These are phyloP conservation scores for Plenodomus biglobosus DNA, from an alignment of 2,329 filamentous ascomycete species.

Conservation along the genomic window DNA sequence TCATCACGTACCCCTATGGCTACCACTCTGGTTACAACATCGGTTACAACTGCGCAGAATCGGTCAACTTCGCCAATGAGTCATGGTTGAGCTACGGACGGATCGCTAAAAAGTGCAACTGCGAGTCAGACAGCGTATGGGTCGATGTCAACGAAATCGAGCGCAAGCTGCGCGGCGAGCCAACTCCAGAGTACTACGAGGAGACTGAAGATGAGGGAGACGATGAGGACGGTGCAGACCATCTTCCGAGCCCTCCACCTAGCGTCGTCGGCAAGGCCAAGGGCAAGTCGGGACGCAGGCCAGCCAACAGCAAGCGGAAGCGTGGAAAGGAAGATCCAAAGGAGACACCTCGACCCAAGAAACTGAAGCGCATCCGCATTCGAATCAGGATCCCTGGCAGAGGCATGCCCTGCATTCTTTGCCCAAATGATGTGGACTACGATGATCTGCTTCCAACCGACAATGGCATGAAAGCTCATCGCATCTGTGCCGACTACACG, in stretches of 20 bases:
- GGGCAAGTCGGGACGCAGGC: slow-evolving; percentile 69
- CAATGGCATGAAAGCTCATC: slow-evolving; percentile 82
- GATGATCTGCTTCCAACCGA: slow-evolving; percentile 85
- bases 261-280: slow-evolving; percentile 71
- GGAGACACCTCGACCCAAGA: slow-evolving; percentile 59
- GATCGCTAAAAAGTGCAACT: slow-evolving; percentile 95
- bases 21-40: slow-evolving; percentile 98
- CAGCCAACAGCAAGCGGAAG: slow-evolving; percentile 61
- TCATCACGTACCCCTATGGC: slow-evolving; percentile 97
- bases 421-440: slow-evolving; percentile 83
- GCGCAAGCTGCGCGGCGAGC: slow-evolving; percentile 85
- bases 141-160: slow-evolving; percentile 96
- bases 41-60: slow-evolving; percentile 98
- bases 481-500: slow-evolving; percentile 85
- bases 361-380: slow-evolving; percentile 73
- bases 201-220: slow-evolving; percentile 71
- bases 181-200: slow-evolving; percentile 76
- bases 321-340: slow-evolving; percentile 48
- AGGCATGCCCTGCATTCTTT: slow-evolving; percentile 84
- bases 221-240: slow-evolving; percentile 58
- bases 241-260: slow-evolving; percentile 75
- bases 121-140: slow-evolving; percentile 97
- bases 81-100: slow-evolving; percentile 94
- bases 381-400: slow-evolving; percentile 70
- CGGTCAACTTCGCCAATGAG: slow-evolving; percentile 96